Base-by-base conservation (phyloP, 306 rosid species). In the Acacia confusa region DNA sequence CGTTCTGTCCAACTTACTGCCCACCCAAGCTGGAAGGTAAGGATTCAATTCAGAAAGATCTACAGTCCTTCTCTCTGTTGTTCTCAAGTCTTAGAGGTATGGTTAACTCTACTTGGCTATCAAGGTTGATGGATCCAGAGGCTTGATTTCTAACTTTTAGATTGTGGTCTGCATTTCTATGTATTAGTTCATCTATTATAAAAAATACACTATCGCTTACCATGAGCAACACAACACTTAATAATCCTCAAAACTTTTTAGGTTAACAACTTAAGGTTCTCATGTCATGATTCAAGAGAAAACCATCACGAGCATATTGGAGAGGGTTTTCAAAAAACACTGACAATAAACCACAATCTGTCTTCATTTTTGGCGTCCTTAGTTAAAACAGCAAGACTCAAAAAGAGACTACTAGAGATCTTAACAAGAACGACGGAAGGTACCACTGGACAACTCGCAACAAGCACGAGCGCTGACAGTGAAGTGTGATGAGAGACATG, bases 381-480 rank as follows among this genome's bases (percentile, higher is more conserved):
- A 53, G 25, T 19, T 19, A 87, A 87, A 88, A 87, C 86, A 85
- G 90, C 89, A 93, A 91, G 94, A 92, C 99, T 96, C 99, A 93
- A 97, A 91, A 96, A 95, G 92, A 87, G 66, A 96, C 90, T 88
- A 96, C 84, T 96, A 92, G 99, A 98, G 97, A 96, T 92, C 98
- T 85, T 88, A 98, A 96, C 97, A 93, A 94, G 99, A 79, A 82
- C 97, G 97, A 87, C 92, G 83, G 94, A 96, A 91, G 97, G 94
- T 96, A 92, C 99, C 99, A 80, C 94, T 90, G 75, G 97, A 91
- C 92, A 94, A 83, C 95, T 91, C 97, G 87, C 97, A 91, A 61
- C 72, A 94, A 84, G 96, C 92, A 68, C 91, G 91, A 9, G 78
- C 83, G 11, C 84, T 86, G 87, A 84, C 89, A 70, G 84, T 68